phyloP scores from a whole-genome alignment of 805 yeast genomes.

The Suhomyces kilbournensis region DNA sequence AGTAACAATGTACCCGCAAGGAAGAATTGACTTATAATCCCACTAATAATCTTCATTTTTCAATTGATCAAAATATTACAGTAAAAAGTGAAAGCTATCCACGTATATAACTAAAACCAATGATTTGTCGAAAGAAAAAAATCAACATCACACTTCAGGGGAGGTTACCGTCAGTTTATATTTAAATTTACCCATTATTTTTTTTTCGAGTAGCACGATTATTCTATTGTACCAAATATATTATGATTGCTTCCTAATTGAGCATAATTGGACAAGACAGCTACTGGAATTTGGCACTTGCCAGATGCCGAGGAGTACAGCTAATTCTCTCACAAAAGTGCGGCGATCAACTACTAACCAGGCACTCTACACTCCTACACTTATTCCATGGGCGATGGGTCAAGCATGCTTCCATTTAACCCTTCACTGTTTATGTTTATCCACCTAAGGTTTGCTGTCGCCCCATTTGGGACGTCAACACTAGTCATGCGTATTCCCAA shows the following conservation, averaged over 20 bases:
- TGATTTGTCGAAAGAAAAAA: background rate
- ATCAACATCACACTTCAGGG: background rate
- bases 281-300: background rate
- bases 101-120: background rate
- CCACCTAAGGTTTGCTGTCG: background rate
- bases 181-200: background rate
- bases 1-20: constrained; percentile 46
- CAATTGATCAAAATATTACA: background rate
- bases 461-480: constrained; percentile 1
- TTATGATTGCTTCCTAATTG: constrained; percentile 5
- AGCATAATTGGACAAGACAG: background rate
- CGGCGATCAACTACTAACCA: background rate
- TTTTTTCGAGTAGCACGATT: background rate
- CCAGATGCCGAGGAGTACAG: background rate
- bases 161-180: background rate
- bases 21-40: constrained; percentile 36
- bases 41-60: constrained; percentile 30
- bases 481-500: constrained; percentile 2
- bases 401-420: background rate
- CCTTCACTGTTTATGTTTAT: background rate
- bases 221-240: constrained; percentile 1
- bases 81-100: background rate
- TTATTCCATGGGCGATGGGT: background rate
- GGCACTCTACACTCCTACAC: background rate
- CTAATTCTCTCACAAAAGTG: background rate